These are phyloP conservation scores for Syncephalastrum racemosum DNA, from an alignment of 371 early-diverging fungal species.

Conservation along the genomic window DNA sequence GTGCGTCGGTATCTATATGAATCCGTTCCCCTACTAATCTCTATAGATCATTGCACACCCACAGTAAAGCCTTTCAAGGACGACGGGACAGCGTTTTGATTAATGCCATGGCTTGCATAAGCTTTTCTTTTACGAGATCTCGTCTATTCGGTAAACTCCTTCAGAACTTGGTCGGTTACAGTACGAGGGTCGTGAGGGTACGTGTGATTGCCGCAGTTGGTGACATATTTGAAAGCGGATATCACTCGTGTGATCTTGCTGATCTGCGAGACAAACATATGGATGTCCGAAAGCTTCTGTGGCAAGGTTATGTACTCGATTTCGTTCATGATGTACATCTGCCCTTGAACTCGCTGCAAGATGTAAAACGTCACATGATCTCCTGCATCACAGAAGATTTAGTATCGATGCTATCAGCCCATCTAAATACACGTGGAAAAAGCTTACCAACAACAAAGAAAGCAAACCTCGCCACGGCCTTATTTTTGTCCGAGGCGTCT, in stretches of 20 bases:
- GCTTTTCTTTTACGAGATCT: too few species aligned
- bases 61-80: too few species aligned
- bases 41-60: too few species aligned
- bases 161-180: too few species aligned
- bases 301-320: conserved; percentile 19
- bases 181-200: conserved; percentile 18
- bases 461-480: conserved; percentile 12
- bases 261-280: conserved; percentile 21
- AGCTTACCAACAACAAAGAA: conserved; percentile 11
- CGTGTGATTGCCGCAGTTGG: conserved; percentile 15
- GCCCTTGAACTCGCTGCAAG: conserved; percentile 12
- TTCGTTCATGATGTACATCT: conserved; percentile 26
- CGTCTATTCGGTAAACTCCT: too few species aligned
- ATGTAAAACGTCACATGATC: conserved; percentile 26
- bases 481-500: conserved; percentile 21
- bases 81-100: too few species aligned
- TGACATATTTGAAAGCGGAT: conserved; percentile 19
- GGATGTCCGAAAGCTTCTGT: conserved; percentile 14
- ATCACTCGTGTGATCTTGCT: conserved; percentile 20
- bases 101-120: too few species aligned
- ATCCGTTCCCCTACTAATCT: too few species aligned
- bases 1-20: too few species aligned
- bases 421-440: conserved; percentile 12
- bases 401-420: conserved; percentile 9
- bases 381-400: conserved; percentile 17